phyloP scores from a whole-genome alignment of 2,329 filamentous ascomycete species.

The Graphilbum ipis-grandicollis region DNA sequence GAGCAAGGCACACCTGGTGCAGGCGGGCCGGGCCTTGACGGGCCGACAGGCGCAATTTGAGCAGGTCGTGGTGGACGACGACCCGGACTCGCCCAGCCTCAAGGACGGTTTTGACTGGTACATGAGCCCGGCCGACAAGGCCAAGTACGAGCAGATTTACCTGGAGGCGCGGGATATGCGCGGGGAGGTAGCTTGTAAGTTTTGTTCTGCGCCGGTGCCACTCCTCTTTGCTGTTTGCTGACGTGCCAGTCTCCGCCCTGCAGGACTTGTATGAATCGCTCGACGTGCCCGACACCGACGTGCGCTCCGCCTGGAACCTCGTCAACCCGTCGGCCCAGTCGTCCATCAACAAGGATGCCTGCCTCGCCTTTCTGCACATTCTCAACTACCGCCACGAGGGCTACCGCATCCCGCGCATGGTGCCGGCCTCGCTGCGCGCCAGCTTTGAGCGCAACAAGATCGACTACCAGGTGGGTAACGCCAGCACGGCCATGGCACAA shows the following conservation, averaged over 20 bases:
- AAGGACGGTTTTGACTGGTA: conserved; percentile 99
- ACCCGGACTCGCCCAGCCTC: conserved; percentile 65
- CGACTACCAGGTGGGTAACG: conserved; percentile 80
- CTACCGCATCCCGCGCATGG: conserved; percentile 77
- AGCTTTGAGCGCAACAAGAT: conserved; percentile 94
- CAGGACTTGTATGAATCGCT: conserved; percentile 72
- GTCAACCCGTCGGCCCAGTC: conserved; percentile 77
- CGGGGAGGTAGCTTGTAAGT: conserved; percentile 63
- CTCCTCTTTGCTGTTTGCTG: neutral
- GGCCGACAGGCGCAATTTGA: conserved; percentile 73
- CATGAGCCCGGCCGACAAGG: conserved; percentile 81
- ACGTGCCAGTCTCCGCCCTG: conserved; percentile 48
- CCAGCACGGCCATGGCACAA: conserved; percentile 32
- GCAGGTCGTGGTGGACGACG: conserved; percentile 50
- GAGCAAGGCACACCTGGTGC: conserved; percentile 79
- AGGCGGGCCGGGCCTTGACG: conserved; percentile 63
- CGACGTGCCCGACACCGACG: conserved; percentile 57
- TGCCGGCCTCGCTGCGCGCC: conserved; percentile 77
- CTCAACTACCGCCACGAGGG: conserved; percentile 92
- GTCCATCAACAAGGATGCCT: conserved; percentile 86
- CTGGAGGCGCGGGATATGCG: conserved; percentile 76
- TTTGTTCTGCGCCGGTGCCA: too few relatives aligned
- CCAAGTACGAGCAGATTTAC: conserved; percentile 96
- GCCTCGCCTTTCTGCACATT: conserved; percentile 88
- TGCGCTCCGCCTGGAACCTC: conserved; percentile 89